phyloP scores from a whole-genome alignment of 768 basidiomycete species.

The Amanita exitialis region DNA sequence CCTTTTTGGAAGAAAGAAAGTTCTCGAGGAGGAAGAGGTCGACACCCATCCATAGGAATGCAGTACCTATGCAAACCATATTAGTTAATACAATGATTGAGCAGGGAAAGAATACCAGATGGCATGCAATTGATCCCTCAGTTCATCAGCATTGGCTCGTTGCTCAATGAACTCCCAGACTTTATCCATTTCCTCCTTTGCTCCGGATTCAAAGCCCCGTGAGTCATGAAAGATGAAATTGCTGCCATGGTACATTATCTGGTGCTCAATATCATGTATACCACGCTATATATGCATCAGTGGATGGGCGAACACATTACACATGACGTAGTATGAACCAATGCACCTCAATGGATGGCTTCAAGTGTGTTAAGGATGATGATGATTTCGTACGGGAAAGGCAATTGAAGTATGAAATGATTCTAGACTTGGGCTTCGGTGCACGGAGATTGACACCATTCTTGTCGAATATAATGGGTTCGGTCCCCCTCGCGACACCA shows the following conservation, averaged over 20 bases:
- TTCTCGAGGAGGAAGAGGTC: not conserved
- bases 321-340: not conserved
- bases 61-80: not conserved
- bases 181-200: conserved; percentile 16
- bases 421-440: too few species aligned
- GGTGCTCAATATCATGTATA: conserved; percentile 20
- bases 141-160: conserved; percentile 9
- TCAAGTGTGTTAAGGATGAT: not conserved
- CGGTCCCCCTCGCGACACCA: too few species aligned
- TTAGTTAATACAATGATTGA: not conserved
- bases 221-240: conserved; percentile 35
- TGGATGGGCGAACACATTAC: not conserved
- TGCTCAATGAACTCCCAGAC: conserved; percentile 21
- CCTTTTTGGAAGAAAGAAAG: not conserved
- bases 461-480: too few species aligned
- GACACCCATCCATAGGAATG: not conserved
- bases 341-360: not conserved
- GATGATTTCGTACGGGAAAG: not conserved
- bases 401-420: too few species aligned
- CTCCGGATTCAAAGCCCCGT: conserved; percentile 28
- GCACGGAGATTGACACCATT: too few species aligned
- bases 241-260: conserved; percentile 18
- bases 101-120: conserved; percentile 21
- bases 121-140: conserved; percentile 22
- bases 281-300: conserved; percentile 17